phyloP scores from a whole-genome alignment of 305 asterid genomes.

The Stenogyne calaminthoides region DNA sequence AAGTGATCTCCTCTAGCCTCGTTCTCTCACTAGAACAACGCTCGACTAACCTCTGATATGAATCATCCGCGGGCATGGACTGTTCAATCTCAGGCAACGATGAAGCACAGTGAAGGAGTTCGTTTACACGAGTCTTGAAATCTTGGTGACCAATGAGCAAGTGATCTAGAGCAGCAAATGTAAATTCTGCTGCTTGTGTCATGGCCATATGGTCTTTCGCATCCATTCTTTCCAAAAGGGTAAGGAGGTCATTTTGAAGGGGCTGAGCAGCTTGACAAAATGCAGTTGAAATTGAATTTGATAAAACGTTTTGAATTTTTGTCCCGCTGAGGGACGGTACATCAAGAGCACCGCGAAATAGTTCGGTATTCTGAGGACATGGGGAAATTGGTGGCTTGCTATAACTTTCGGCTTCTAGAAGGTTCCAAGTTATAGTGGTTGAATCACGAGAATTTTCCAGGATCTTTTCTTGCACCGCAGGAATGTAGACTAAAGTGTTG shows the following conservation, averaged over 20 bases:
- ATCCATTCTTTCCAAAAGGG: slow-evolving; percentile 36
- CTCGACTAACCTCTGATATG: slow-evolving; percentile 30
- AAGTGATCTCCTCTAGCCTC: slow-evolving; percentile 34
- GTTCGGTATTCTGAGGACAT: neutral
- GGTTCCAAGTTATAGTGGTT: slow-evolving; percentile 22
- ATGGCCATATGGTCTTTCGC: slow-evolving; percentile 45
- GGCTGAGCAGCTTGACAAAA: slow-evolving; percentile 42
- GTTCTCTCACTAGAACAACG: slow-evolving; percentile 34
- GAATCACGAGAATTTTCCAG: slow-evolving; percentile 17
- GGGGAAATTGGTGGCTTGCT: neutral
- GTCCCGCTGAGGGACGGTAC: slow-evolving; percentile 8
- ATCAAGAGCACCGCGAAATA: slow-evolving; percentile 2
- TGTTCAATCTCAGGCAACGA: slow-evolving; percentile 42
- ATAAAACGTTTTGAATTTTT: slow-evolving; percentile 6
- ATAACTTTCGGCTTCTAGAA: slow-evolving; percentile 20
- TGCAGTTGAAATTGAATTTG: slow-evolving; percentile 39
- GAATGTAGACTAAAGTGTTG: slow-evolving; percentile 23
- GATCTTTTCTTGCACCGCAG: slow-evolving; percentile 1
- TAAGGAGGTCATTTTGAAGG: slow-evolving; percentile 43
- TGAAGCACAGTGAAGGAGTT: slow-evolving; percentile 40
- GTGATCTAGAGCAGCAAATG: slow-evolving; percentile 51
- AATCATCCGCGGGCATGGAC: slow-evolving; percentile 31
- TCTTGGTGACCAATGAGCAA: slow-evolving; percentile 32
- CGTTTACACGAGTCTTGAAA: slow-evolving; percentile 36
- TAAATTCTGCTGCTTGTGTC: slow-evolving; percentile 40